phyloP scores from a whole-genome alignment of 2,329 filamentous ascomycete genomes.

The Eutypa lata region DNA sequence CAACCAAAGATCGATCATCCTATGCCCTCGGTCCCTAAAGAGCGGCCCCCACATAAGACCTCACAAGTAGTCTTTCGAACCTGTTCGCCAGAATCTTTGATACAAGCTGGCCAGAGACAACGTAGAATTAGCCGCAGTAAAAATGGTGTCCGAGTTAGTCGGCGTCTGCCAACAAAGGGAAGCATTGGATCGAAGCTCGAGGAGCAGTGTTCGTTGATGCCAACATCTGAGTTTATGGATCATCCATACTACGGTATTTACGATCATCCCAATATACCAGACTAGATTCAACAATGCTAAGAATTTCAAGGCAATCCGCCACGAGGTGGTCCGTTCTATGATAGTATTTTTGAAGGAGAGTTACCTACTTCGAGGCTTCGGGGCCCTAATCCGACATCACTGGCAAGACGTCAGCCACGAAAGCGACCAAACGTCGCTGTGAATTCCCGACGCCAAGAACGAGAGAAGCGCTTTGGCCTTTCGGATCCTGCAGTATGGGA shows the following conservation, averaged over 20 bases:
- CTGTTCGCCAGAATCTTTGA: slow-evolving; percentile 27
- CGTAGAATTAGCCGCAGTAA: slow-evolving; percentile 32
- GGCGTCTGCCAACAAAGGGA: slow-evolving; percentile 21
- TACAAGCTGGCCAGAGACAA: slow-evolving; percentile 32
- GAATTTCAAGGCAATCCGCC: slow-evolving; percentile 7
- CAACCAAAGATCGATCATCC: slow-evolving; percentile 32
- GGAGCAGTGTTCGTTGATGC: slow-evolving; percentile 21
- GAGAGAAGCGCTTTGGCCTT: slow-evolving; percentile 28
- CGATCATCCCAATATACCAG: neutral
- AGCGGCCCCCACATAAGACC: slow-evolving; percentile 24
- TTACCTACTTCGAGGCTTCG: neutral
- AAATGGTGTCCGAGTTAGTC: slow-evolving; percentile 32
- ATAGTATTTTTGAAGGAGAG: neutral
- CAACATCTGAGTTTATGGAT: slow-evolving; percentile 18
- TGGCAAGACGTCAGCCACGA: slow-evolving; percentile 2
- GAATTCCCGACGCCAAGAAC: slow-evolving; percentile 8
- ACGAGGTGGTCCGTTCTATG: neutral
- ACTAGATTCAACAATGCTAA: neutral
- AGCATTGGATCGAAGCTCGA: slow-evolving; percentile 11
- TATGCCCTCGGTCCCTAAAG: slow-evolving; percentile 14
- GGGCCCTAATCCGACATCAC: neutral
- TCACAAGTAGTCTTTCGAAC: slow-evolving; percentile 29
- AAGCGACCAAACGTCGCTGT: slow-evolving; percentile 10
- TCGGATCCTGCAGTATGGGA: slow-evolving; percentile 40
- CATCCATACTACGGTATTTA: slow-evolving; percentile 25